These are phyloP conservation scores for Primulina tabacum DNA, from an alignment of 257 asterid species.

Conservation along the genomic window DNA sequence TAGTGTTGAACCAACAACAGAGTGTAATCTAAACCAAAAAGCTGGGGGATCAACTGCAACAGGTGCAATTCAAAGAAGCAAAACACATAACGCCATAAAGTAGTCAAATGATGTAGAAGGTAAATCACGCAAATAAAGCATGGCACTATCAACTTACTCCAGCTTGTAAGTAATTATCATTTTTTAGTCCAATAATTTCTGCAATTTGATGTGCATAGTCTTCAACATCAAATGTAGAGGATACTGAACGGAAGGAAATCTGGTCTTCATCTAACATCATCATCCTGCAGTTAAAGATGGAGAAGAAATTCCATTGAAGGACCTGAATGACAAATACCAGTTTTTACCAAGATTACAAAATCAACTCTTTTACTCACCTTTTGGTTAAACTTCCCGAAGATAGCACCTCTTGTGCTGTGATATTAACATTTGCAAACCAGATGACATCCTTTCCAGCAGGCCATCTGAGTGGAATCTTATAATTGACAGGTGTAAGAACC, in stretches of 20 bases:
- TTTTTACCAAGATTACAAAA: conserved; percentile 17
- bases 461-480: conserved; percentile 88
- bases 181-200: conserved; percentile 87
- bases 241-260: conserved; percentile 87
- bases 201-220: conserved; percentile 99
- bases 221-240: conserved; percentile 87
- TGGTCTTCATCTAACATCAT: conserved; percentile 99
- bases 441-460: conserved; percentile 93
- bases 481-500: conserved; percentile 83
- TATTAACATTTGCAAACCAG: conserved; percentile 96
- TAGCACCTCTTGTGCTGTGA: conserved; percentile 95
- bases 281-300: conserved; percentile 54
- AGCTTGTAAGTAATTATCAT: conserved; percentile 83
- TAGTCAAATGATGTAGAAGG: neutral
- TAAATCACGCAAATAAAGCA: conserved; percentile 8
- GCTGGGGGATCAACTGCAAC: neutral
- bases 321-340: conserved; percentile 2
- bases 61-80: neutral
- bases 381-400: conserved; percentile 93
- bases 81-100: neutral
- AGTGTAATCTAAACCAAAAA: neutral
- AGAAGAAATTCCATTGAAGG: neutral
- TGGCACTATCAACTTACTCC: conserved; percentile 62
- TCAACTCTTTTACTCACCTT: conserved; percentile 52
- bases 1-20: neutral